Conservation (phyloP, 1,139 yeast species). For the Debaryomyces singareniensis region DNA sequence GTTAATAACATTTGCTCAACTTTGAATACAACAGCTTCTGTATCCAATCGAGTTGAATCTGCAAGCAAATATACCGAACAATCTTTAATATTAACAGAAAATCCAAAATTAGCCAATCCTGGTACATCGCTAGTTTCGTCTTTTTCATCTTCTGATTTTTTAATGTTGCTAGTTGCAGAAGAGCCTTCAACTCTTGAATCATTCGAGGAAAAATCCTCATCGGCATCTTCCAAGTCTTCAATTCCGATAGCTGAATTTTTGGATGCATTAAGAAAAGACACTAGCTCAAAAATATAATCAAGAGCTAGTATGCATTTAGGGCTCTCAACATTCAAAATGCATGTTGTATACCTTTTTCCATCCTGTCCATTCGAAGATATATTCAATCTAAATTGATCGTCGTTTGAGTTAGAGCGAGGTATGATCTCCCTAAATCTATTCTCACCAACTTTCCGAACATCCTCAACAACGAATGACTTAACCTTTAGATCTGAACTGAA, state of each 20-base stretch:
- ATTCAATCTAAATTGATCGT: constrained; percentile 66
- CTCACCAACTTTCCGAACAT: constrained; percentile 53
- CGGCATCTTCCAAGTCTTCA: constrained; percentile 8
- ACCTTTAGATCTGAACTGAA: constrained; percentile 58
- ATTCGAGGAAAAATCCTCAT: constrained; percentile 4
- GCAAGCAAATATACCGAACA: constrained; percentile 78
- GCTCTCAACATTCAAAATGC: constrained; percentile 64
- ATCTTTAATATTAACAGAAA: constrained; percentile 67
- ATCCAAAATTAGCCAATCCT: constrained; percentile 27
- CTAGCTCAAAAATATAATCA: constrained; percentile 77
- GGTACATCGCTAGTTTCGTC: background rate
- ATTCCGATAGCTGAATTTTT: constrained; percentile 26
- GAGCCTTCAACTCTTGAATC: constrained; percentile 1
- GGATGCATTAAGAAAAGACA: constrained; percentile 42
- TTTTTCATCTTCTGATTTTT: constrained; percentile 1
- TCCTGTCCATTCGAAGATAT: constrained; percentile 36
- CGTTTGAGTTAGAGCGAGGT: constrained; percentile 59
- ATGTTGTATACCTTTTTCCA: constrained; percentile 38
- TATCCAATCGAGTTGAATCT: constrained; percentile 59
- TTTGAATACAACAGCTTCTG: constrained; percentile 89
- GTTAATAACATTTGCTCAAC: constrained; percentile 73
- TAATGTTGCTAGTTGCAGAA: constrained; percentile 2
- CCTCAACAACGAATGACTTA: constrained; percentile 72
- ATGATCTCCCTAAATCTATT: constrained; percentile 77
- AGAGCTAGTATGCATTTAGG: constrained; percentile 79